A percentile compares a stretch with the other conserved stretches of the same genome.
These are phyloP conservation scores for Tuber umbilicatum DNA, from an alignment of 495 filamentous ascomycete species.

Conservation along the genomic window DNA sequence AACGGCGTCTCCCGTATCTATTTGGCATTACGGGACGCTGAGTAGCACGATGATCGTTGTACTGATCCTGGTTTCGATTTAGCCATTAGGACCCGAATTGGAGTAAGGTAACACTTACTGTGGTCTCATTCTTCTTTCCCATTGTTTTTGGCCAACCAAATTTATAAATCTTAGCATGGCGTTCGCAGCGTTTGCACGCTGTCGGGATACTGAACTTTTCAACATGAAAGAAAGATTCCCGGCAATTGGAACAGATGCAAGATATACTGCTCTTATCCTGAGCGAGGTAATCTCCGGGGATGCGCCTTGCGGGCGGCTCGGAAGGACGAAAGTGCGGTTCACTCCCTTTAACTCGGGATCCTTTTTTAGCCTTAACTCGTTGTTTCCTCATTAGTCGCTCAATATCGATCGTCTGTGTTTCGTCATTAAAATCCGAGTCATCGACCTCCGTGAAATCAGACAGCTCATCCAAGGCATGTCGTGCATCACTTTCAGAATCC, in stretches of 20 bases:
- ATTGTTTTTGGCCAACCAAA: constrained; percentile 95
- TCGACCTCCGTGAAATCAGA: neutral
- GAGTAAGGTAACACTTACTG: constrained; percentile 44
- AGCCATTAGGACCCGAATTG: neutral
- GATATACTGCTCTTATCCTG: constrained; percentile 44
- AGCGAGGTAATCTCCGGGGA: constrained; percentile 73
- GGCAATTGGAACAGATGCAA: constrained; percentile 66
- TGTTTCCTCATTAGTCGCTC: neutral
- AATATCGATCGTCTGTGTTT: constrained; percentile 5
- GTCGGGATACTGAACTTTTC: constrained; percentile 79
- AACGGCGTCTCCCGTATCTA: neutral
- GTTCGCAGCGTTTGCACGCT: constrained; percentile 84
- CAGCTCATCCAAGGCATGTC: neutral
- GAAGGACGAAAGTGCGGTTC: constrained; percentile 10
- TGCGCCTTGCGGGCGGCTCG: constrained; percentile 45
- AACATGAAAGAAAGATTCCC: constrained; percentile 70
- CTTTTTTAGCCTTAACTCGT: neutral
- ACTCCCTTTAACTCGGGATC: neutral
- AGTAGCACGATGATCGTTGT: neutral
- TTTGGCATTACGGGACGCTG: neutral
- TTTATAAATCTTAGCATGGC: constrained; percentile 92
- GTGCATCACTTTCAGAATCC: neutral
- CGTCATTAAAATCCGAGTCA: constrained; percentile 12
- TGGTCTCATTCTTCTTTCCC: constrained; percentile 62
- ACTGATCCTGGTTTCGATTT: neutral